Percentiles rank a stretch among this genome's conserved stretches.
Conservation (phyloP, 1,284 basidiomycete species). For the Papiliotrema terrestris region DNA sequence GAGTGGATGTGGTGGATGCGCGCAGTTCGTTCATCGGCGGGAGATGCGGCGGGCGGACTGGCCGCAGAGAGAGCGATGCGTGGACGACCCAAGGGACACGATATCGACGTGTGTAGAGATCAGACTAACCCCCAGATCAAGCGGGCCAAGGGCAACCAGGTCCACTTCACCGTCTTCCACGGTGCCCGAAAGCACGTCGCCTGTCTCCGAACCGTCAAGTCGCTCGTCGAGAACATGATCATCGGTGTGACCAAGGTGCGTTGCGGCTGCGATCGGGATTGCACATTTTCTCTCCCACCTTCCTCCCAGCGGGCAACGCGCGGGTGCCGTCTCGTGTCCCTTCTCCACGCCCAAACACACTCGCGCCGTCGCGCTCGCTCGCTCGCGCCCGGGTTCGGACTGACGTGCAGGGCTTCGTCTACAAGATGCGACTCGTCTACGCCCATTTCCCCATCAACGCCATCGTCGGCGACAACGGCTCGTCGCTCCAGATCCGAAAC, state of each 20-base stretch:
- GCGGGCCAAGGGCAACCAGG: conserved; percentile 59
- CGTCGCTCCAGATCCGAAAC: conserved; percentile 91
- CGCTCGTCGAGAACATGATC: conserved; percentile 95
- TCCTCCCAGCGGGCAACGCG: no score
- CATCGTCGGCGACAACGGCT: conserved; percentile 82
- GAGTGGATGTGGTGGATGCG: no score
- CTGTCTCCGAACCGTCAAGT: conserved; percentile 93
- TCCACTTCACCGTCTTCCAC: conserved; percentile 96
- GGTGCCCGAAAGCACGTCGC: conserved; percentile 98
- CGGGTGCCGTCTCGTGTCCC: no score
- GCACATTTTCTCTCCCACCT: no score
- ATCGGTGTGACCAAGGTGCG: conserved; percentile 88
- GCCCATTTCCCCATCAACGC: conserved; percentile 99
- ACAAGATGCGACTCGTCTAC: conserved; percentile 99
- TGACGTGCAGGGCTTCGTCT: conserved; percentile 78
- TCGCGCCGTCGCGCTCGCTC: no score
- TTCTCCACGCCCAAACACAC: no score
- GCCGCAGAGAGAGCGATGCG: no score
- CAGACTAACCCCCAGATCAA: conserved; percentile 43
- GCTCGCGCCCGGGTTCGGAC: no score
- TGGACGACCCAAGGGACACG: no score
- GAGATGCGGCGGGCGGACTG: no score
- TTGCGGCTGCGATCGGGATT: conserved; percentile 1
- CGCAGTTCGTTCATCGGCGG: no score
- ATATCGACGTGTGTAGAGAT: no score